Evolutionary conservation across 2,329 filamentous ascomycete species (phyloP).

Genomic region (Pestalotiopsis sp.): DNA sequence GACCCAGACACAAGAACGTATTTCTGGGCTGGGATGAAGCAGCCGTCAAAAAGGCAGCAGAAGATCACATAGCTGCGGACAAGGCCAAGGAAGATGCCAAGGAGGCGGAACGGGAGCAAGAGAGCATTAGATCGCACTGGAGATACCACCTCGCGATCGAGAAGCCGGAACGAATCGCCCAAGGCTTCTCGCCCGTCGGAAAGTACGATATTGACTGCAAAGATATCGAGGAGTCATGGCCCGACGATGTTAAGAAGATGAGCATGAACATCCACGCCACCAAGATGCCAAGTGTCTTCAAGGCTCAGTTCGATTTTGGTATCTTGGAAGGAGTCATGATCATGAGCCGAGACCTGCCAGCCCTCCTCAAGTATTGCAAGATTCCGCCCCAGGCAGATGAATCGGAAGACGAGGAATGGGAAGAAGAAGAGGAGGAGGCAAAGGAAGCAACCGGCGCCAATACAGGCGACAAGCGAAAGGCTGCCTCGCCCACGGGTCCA

Average conservation of each 20-base stretch:
- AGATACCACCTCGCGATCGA: neutral
- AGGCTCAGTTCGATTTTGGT: constrained; percentile 33
- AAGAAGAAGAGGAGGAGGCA: neutral
- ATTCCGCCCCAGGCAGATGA: neutral
- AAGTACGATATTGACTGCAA: constrained; percentile 29
- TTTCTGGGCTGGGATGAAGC: neutral
- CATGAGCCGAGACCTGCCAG: constrained; percentile 19
- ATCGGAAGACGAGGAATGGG: neutral
- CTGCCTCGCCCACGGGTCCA: neutral
- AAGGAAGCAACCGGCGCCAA: neutral
- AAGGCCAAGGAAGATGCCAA: neutral
- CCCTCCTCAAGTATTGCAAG: neutral
- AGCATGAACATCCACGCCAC: constrained; percentile 28
- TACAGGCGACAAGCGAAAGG: constrained; percentile 25
- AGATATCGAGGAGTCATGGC: constrained; percentile 28
- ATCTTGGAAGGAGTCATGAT: constrained; percentile 32
- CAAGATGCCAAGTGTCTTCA: constrained; percentile 27
- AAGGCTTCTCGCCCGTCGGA: constrained; percentile 23
- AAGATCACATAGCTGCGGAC: neutral
- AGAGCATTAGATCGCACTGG: neutral
- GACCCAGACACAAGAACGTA: neutral
- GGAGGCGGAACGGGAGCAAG: neutral
- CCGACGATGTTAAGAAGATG: constrained; percentile 25
- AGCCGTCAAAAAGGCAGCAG: neutral
- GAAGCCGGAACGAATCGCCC: neutral